Evolutionary conservation across 176 grass and related monocot genomes (phyloP), one percentile per base, ranked within the genome.

Genomic region (Eleusine indica): DNA sequence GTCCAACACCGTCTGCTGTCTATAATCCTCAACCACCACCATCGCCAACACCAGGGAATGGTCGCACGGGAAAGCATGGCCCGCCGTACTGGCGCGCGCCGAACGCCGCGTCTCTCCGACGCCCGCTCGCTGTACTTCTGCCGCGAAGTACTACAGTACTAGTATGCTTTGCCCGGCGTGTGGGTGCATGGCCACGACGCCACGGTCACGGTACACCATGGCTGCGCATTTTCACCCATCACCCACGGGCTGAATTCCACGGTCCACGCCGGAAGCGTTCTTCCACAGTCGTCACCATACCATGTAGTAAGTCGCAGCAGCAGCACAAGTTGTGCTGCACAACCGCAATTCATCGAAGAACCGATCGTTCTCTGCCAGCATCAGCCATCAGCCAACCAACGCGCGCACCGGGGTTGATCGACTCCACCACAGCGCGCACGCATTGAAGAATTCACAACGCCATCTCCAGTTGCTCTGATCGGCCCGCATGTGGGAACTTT

Each of bases 381-480:
- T 12, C 49, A 54, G 6, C 15, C 2, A 38, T 38, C 75, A 21
- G 2, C 3, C 18, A 46, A 42, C 41, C 29, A 43, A 42, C 39
- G 8, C n/a, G 32, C 32, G 12, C 37, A 21, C 39, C 14, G 61
- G 22, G 61, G 42, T 37, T 39, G 46, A 80, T 80, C 30, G 29
- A 49, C 10, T 68, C 60, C 76, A 11, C 77, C 15, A 68, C 64
- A 8, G 37, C 25, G 14, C 15, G 17, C 61, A 81, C 32, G 32
- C 32, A 35, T 35, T 35, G 32, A 66, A 76, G 63, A 83, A 83
- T 69, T 37, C 80, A 66, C 86, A 41, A 67, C 66, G 74, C 9
- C 72, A 3, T 30, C 39, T 5, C 39, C 18, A 12, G 64, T 13
- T 52, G 10, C 58, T 61, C 15, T 9, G 61, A 68, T 79, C 74